phyloP scores from a whole-genome alignment of 768 basidiomycete genomes.

The Imleria badia region DNA sequence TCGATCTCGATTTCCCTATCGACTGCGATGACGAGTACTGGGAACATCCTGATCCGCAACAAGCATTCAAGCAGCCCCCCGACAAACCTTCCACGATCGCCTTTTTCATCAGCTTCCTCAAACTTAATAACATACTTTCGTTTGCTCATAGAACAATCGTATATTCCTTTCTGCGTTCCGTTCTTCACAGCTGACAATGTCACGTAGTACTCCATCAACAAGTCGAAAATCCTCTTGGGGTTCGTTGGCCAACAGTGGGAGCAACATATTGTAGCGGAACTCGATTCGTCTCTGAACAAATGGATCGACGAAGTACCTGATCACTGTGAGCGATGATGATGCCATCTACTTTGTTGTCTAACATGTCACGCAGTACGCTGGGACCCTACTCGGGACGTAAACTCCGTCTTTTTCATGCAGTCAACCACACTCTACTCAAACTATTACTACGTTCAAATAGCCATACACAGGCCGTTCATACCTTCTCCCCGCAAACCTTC shows the following conservation, averaged over 20 bases:
- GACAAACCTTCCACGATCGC: slow-evolving; percentile 55
- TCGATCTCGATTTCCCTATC: slow-evolving; percentile 59
- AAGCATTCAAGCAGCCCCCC: slow-evolving; percentile 61
- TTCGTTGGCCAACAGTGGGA: slow-evolving; percentile 56
- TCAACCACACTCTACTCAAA: slow-evolving; percentile 49
- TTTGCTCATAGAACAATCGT: slow-evolving; percentile 64
- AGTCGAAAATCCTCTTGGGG: slow-evolving; percentile 52
- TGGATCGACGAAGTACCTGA: slow-evolving; percentile 73
- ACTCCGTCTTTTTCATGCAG: slow-evolving; percentile 43
- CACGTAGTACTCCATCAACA: slow-evolving; percentile 69
- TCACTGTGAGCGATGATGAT: slow-evolving; percentile 26
- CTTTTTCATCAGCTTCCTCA: slow-evolving; percentile 52
- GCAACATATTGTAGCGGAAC: slow-evolving; percentile 62
- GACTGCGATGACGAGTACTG: slow-evolving; percentile 73
- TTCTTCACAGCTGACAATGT: not conserved
- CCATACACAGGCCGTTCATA: slow-evolving; percentile 79
- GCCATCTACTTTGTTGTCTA: not conserved
- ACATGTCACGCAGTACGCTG: slow-evolving; percentile 36
- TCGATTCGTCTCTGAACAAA: slow-evolving; percentile 75
- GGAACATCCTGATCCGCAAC: slow-evolving; percentile 47
- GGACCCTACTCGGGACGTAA: slow-evolving; percentile 42
- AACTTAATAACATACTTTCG: slow-evolving; percentile 61
- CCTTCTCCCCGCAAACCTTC: slow-evolving; percentile 57
- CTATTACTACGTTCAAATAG: slow-evolving; percentile 62
- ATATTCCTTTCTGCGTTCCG: slow-evolving; percentile 12